Evolutionary conservation across 1,284 basidiomycete species (phyloP).

Genomic region (Papiliotrema fonsecae): DNA sequence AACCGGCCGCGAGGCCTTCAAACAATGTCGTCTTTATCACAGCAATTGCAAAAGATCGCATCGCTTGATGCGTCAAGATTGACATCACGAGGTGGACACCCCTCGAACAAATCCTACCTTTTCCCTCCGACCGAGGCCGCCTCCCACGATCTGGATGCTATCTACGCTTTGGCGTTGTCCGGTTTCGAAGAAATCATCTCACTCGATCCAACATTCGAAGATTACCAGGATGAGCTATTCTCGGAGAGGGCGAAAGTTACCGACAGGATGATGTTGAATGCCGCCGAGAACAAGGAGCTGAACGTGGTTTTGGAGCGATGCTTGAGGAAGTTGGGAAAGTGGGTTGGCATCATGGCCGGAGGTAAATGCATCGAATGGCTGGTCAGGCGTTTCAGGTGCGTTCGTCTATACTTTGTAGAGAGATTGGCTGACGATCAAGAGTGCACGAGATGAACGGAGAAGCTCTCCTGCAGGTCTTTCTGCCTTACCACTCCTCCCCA

Average conservation of each 20-base stretch:
- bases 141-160: constrained; percentile 77
- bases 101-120: constrained; percentile 68
- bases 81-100: constrained; percentile 53
- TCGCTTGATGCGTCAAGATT: constrained; percentile 76
- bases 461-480: constrained; percentile 71
- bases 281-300: constrained; percentile 61
- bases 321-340: constrained; percentile 68
- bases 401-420: constrained; percentile 1
- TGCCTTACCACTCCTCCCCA: constrained; percentile 91
- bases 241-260: constrained; percentile 68
- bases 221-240: constrained; percentile 68
- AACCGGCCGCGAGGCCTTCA: neutral
- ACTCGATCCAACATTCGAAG: constrained; percentile 55
- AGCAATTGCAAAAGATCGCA: constrained; percentile 72
- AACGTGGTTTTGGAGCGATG: constrained; percentile 53
- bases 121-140: constrained; percentile 77
- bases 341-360: constrained; percentile 74
- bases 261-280: constrained; percentile 75
- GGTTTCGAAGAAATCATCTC: constrained; percentile 66
- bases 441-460: constrained; percentile 90
- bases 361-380: constrained; percentile 95
- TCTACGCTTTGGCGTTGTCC: constrained; percentile 76
- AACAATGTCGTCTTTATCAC: constrained; percentile 80
- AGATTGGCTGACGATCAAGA: constrained; percentile 51
- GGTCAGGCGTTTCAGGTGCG: constrained; percentile 82